Percentiles rank a stretch among this genome's conserved stretches.
phyloP scores from a whole-genome alignment of 768 basidiomycete genomes.

The Tricholoma terreum region DNA sequence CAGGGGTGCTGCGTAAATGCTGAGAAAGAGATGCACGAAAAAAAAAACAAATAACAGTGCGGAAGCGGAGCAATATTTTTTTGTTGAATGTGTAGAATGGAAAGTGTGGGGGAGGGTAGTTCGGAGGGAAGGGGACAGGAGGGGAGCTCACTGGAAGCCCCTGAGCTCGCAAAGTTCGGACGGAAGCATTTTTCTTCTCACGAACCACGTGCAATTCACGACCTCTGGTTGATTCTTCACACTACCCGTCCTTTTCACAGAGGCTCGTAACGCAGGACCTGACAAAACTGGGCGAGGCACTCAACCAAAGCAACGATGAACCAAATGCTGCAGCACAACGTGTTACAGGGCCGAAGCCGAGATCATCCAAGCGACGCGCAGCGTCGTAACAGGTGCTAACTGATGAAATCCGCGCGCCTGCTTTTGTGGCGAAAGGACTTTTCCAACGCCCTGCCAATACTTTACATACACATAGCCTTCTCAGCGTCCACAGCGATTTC shows the following conservation, averaged over 20 bases:
- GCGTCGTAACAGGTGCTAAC: background rate
- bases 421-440: background rate
- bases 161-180: constrained; percentile 19
- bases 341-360: background rate
- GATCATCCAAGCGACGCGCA: background rate
- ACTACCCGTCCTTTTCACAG: too few species aligned
- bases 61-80: background rate
- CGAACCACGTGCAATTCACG: constrained; percentile 17
- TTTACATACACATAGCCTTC: too few species aligned
- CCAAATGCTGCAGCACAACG: too few species aligned
- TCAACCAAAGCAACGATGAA: too few species aligned
- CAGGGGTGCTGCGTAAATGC: constrained; percentile 14
- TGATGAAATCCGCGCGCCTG: too few species aligned
- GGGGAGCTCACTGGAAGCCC: constrained; percentile 19
- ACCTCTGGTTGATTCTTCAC: too few species aligned
- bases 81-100: constrained; percentile 1
- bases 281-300: too few species aligned
- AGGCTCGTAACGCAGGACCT: too few species aligned
- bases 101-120: background rate
- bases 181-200: constrained; percentile 26
- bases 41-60: background rate
- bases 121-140: constrained; percentile 9
- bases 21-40: background rate
- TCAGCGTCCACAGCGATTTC: too few species aligned
- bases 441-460: background rate